Base-by-base conservation (phyloP, 2,329 filamentous ascomycete genomes). In the Trichoderma oligosporum region DNA sequence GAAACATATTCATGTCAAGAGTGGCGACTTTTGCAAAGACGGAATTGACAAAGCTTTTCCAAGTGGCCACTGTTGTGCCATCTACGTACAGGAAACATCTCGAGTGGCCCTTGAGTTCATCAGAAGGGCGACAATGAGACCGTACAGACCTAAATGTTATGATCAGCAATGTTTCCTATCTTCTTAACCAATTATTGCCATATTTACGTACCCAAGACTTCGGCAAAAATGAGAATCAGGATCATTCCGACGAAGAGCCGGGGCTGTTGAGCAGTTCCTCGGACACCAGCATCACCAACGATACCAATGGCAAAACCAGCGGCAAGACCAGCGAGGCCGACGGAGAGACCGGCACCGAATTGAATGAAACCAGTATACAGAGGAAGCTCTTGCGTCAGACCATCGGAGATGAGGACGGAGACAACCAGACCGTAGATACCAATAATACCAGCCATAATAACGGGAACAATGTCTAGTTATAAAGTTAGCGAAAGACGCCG, bases 371-470 rank as follows among this genome's bases (percentile, higher is more conserved):
- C 74, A 16, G 72, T 72, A 62, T 74, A 69, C n/a, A 76, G 64
- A 35, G 76, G 65, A 69, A 76, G 74, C 60, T 73, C 72, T 64
- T 76, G 73, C 22, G 64, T 62, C 52, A 77, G 67, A 59, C 66
- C 65, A 58, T 70, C 70, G 24, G 73, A 70, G 65, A 78, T 77
- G 64, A 78, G 73, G 62, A 78, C 74, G 58, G 70, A 71, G 51
- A 70, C 70, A 41, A 78, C 74, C 36, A 78, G 70, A 51, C 76
- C 76, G 64, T 77, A 78, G 60, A 78, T 77, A 88, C 91, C 94
- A 78, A 99, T 97, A 78, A 99, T 99, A 97, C 94, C 94, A 82
- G 94, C 94, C 94, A 99, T 99, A 86, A 99, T 96, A 78, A 97
- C 94, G 74, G 94, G 94, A 64, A 97, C 93, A 76, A 97, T 97